Conservation (phyloP, 2,329 filamentous ascomycete species). For the Neofusicoccum sp. region DNA sequence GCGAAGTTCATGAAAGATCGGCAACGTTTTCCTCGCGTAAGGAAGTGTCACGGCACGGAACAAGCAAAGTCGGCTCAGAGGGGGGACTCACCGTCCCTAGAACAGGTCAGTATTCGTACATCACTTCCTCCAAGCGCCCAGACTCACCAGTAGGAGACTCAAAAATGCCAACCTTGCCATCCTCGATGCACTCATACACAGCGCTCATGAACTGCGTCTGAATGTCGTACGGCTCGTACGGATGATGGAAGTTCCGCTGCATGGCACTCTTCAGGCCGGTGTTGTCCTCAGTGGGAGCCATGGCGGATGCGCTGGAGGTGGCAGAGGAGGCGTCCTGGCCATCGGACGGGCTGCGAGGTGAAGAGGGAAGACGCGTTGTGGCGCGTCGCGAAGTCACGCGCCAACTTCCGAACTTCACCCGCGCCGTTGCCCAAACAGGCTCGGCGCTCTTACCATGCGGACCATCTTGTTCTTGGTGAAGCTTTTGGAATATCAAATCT, state of each 20-base stretch:
- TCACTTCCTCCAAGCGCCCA: not conserved
- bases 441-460: no score
- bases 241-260: slow-evolving; percentile 74
- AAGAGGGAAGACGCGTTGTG: not conserved
- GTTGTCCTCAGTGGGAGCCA: not conserved
- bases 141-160: slow-evolving; percentile 84
- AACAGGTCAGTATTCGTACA: not conserved
- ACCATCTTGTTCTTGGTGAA: no score
- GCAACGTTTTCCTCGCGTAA: no score
- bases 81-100: slow-evolving; percentile 42
- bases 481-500: no score
- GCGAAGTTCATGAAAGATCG: no score
- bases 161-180: slow-evolving; percentile 80
- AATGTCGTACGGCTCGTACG: slow-evolving; percentile 82
- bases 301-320: not conserved
- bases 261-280: not conserved
- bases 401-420: not conserved
- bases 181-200: slow-evolving; percentile 74
- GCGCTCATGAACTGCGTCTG: slow-evolving; percentile 85
- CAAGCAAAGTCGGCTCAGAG: not conserved
- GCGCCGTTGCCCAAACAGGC: not conserved
- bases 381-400: slow-evolving; percentile 1
- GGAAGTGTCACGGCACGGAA: not conserved
- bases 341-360: not conserved
- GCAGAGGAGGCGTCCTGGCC: not conserved